A percentile compares a stretch with the other conserved stretches of the same genome.
Evolutionary conservation across 2,329 filamentous ascomycete species (phyloP).

Genomic region (Ploettnerulaceae sp.): DNA sequence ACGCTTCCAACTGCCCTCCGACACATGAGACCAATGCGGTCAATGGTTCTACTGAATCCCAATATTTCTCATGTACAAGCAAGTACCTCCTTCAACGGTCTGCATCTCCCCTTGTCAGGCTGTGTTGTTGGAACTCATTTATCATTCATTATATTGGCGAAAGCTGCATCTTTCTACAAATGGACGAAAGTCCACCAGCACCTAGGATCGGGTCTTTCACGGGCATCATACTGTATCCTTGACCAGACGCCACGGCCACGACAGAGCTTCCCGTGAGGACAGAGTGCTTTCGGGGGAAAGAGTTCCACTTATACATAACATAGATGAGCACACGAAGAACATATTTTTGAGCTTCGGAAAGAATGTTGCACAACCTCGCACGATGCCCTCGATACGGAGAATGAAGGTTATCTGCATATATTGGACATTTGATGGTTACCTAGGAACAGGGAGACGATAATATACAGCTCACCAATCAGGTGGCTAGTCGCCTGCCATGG

Average conservation of each 20-base stretch:
- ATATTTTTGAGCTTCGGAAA: too few species aligned
- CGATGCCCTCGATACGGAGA: slow-evolving; percentile 6
- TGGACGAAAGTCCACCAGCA: slow-evolving; percentile 5
- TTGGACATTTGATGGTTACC: slow-evolving; percentile 28
- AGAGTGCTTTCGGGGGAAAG: neutral
- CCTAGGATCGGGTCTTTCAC: slow-evolving; percentile 10
- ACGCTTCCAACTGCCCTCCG: too few species aligned
- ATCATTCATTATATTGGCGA: neutral
- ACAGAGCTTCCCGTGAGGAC: slow-evolving; percentile 1
- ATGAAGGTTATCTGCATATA: slow-evolving; percentile 28
- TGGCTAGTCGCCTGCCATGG: slow-evolving; percentile 23
- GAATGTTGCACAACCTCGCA: slow-evolving; percentile 18
- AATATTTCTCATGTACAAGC: neutral
- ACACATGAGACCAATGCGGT: too few species aligned
- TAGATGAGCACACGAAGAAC: too few species aligned
- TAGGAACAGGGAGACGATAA: slow-evolving; percentile 20
- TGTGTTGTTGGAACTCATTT: neutral
- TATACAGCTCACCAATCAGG: slow-evolving; percentile 19
- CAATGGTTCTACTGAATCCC: neutral
- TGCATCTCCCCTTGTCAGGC: neutral
- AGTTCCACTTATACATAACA: neutral
- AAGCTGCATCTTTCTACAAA: neutral
- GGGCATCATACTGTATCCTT: slow-evolving; percentile 10
- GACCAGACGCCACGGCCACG: slow-evolving; percentile 7
- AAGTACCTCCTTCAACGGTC: neutral